These are phyloP conservation scores for Silene uniflora DNA, from an alignment of 148 eudicot species.

Conservation along the genomic window DNA sequence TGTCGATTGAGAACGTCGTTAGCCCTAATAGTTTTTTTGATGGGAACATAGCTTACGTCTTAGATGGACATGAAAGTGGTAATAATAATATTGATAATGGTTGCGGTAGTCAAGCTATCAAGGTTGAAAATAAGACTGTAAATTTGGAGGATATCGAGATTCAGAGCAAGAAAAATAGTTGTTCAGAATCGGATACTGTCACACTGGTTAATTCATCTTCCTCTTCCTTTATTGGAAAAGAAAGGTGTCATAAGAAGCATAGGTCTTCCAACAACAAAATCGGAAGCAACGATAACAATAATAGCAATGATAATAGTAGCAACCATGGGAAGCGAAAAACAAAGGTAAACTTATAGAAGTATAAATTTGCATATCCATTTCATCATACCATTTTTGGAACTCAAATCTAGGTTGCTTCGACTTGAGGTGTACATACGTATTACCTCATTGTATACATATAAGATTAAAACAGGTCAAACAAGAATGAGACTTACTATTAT, in stretches of 20 bases:
- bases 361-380: too few relatives aligned
- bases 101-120: background rate
- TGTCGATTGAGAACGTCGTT: slow-evolving; percentile 27
- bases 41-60: slow-evolving; percentile 13
- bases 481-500: too few relatives aligned
- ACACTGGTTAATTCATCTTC: slow-evolving; percentile 13
- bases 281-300: slow-evolving; percentile 14
- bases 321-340: slow-evolving; percentile 39
- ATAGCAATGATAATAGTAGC: background rate
- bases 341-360: too few relatives aligned
- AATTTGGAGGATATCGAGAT: slow-evolving; percentile 16
- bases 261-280: slow-evolving; percentile 25
- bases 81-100: background rate
- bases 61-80: slow-evolving; percentile 12
- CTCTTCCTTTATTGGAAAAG: slow-evolving; percentile 15
- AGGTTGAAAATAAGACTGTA: slow-evolving; percentile 1
- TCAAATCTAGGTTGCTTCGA: too few relatives aligned
- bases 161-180: slow-evolving; percentile 18
- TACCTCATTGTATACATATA: too few relatives aligned
- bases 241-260: slow-evolving; percentile 23
- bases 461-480: too few relatives aligned
- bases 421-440: too few relatives aligned
- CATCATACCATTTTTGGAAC: too few relatives aligned
- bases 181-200: background rate
- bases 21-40: slow-evolving; percentile 25